These are phyloP conservation scores for Cucumis melo DNA, from an alignment of 306 rosid genomes.

Conservation along the genomic window DNA sequence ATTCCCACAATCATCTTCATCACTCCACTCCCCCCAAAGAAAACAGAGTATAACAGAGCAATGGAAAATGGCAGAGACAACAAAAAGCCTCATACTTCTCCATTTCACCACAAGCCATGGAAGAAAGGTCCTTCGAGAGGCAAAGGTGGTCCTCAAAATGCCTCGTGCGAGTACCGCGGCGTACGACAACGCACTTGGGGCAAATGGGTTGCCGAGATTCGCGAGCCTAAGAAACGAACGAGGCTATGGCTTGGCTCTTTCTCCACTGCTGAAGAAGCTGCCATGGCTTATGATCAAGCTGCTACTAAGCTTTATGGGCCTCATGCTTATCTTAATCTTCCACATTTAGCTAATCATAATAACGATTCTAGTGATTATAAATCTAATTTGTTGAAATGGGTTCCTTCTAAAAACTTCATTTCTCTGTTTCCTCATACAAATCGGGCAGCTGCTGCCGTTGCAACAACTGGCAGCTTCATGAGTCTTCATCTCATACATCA, in stretches of 20 bases:
- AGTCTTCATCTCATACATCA: conserved; percentile 95
- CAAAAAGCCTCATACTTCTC: conserved; percentile 7
- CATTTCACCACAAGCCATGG: conserved; percentile 68
- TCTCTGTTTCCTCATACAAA: conserved; percentile 61
- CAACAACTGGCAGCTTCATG: background rate
- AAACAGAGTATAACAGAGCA: no score
- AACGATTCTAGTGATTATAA: background rate
- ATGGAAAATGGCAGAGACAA: conserved; percentile 47
- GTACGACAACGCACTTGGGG: conserved; percentile 98
- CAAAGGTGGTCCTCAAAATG: conserved; percentile 93
- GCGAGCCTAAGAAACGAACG: conserved; percentile 93
- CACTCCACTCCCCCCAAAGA: background rate
- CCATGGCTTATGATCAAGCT: conserved; percentile 94
- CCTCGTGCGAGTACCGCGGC: conserved; percentile 76
- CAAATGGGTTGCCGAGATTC: conserved; percentile 96
- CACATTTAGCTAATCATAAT: conserved; percentile 29
- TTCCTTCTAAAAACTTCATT: conserved; percentile 76
- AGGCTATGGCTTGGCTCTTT: conserved; percentile 95
- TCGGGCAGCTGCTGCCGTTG: background rate
- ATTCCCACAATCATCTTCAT: background rate
- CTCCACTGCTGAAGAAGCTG: conserved; percentile 94
- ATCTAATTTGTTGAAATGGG: conserved; percentile 41
- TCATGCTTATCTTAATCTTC: conserved; percentile 88
- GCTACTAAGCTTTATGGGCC: conserved; percentile 89
- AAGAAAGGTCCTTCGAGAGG: conserved; percentile 94